A percentile compares a stretch with the other conserved stretches of the same genome.
phyloP scores from a whole-genome alignment of 352 stramenopile genomes.

The Phytopythium vexans region DNA sequence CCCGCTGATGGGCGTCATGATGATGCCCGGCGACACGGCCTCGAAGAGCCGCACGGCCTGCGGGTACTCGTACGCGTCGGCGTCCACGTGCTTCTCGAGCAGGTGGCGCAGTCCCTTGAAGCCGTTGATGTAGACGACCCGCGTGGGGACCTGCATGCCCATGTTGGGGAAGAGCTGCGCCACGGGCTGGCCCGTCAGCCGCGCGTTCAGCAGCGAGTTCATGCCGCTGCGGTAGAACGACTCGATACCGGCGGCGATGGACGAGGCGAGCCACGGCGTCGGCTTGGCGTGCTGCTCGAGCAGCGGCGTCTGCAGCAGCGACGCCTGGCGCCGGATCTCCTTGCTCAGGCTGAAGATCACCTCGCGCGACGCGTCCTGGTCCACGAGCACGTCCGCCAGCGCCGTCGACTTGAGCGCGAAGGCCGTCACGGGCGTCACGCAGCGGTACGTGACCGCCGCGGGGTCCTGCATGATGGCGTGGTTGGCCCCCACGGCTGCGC shows the following conservation, averaged over 20 bases:
- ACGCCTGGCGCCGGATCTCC: conserved; percentile 85
- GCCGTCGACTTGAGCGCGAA: conserved; percentile 70
- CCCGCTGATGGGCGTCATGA: conserved; percentile 92
- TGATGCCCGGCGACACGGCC: conserved; percentile 84
- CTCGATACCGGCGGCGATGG: conserved; percentile 89
- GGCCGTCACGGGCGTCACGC: conserved; percentile 71
- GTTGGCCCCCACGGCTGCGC: conserved; percentile 70
- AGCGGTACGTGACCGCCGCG: conserved; percentile 73
- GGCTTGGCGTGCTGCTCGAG: conserved; percentile 90
- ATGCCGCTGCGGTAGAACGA: conserved; percentile 92
- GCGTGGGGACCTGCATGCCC: conserved; percentile 92
- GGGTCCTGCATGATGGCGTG: conserved; percentile 80
- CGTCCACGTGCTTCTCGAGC: conserved; percentile 84
- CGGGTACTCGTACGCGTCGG: conserved; percentile 80
- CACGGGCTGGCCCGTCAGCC: conserved; percentile 74
- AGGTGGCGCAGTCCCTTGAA: conserved; percentile 90
- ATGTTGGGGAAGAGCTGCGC: conserved; percentile 92
- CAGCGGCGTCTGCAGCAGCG: conserved; percentile 84
- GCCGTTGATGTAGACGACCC: conserved; percentile 92
- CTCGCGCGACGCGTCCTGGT: conserved; percentile 72
- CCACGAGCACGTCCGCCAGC: conserved; percentile 72
- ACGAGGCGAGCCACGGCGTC: conserved; percentile 89
- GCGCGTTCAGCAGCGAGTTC: conserved; percentile 91
- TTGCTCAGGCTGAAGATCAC: conserved; percentile 87
- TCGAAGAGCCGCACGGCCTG: conserved; percentile 73